A percentile compares a stretch with the other conserved stretches of the same genome.
phyloP scores from a whole-genome alignment of 2,329 filamentous ascomycete species.

The Fusarium redolens region DNA sequence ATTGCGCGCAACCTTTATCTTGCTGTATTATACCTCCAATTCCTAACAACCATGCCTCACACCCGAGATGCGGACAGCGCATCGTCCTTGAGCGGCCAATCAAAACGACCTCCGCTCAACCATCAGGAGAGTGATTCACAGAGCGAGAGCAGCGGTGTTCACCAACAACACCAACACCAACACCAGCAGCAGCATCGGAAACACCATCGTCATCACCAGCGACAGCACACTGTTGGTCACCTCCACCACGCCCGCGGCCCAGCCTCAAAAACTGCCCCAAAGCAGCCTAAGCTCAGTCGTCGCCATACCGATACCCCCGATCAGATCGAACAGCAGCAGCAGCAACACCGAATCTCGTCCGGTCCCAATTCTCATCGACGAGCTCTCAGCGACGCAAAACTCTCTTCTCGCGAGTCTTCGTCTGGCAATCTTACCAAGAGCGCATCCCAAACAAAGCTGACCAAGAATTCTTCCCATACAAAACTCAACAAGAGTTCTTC shows the following conservation, averaged over 20 bases:
- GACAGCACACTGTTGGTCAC: constrained; percentile 51
- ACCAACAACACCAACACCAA: constrained; percentile 48
- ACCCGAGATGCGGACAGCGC: constrained; percentile 61
- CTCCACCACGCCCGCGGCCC: constrained; percentile 64
- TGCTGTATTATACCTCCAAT: constrained; percentile 21
- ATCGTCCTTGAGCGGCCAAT: constrained; percentile 63
- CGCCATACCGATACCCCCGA: constrained; percentile 56
- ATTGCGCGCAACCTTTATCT: constrained; percentile 17
- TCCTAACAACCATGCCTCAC: constrained; percentile 52
- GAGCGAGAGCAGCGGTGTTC: constrained; percentile 46
- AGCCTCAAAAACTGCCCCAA: constrained; percentile 62
- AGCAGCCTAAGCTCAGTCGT: constrained; percentile 60
- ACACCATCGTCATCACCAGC: constrained; percentile 49
- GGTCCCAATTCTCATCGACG: constrained; percentile 57
- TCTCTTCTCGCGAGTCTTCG: constrained; percentile 58
- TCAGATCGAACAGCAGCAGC: constrained; percentile 46
- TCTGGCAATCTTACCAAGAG: constrained; percentile 64
- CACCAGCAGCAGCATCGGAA: constrained; percentile 48
- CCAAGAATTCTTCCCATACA: constrained; percentile 65
- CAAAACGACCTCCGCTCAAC: constrained; percentile 61
- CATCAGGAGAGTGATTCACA: constrained; percentile 52
- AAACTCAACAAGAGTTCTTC: constrained; percentile 62
- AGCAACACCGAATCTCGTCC: constrained; percentile 26
- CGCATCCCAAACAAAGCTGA: constrained; percentile 63
- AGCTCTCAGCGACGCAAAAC: constrained; percentile 62